Evolutionary conservation across 2,329 filamentous ascomycete genomes (phyloP).

Genomic region (Tothia fuscella): DNA sequence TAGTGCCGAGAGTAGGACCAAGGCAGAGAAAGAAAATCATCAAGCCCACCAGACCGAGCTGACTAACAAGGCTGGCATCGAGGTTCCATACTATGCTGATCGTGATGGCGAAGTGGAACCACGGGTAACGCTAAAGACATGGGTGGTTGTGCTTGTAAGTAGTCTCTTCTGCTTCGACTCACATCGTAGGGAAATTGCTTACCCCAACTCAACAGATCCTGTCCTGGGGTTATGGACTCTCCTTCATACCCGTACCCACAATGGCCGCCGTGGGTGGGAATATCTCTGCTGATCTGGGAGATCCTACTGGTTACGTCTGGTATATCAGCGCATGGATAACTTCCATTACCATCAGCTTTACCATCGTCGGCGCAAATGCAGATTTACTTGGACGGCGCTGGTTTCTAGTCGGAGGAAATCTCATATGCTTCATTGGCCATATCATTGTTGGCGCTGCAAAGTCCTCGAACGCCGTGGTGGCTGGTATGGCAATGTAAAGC

Average conservation of each 20-base stretch:
- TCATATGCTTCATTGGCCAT: constrained; percentile 11
- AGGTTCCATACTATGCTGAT: too few relatives aligned
- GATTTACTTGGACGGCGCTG: constrained; percentile 13
- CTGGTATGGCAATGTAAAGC: constrained; percentile 6
- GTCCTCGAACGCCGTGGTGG: constrained; percentile 11
- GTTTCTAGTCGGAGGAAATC: constrained; percentile 13
- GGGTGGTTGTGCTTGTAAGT: constrained; percentile 15
- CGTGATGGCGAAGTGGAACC: background rate
- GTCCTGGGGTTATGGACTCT: constrained; percentile 23
- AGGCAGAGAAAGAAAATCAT: too few relatives aligned
- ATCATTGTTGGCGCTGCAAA: constrained; percentile 11
- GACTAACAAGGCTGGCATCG: too few relatives aligned
- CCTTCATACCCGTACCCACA: constrained; percentile 23
- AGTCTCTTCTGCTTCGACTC: background rate
- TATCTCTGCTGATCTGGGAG: constrained; percentile 19
- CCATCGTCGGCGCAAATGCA: constrained; percentile 9
- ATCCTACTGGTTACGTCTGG: constrained; percentile 20
- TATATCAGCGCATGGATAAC: constrained; percentile 16
- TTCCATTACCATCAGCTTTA: constrained; percentile 4
- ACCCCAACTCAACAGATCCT: constrained; percentile 15
- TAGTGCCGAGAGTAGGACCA: too few relatives aligned
- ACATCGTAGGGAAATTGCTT: background rate
- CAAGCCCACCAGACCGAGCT: too few relatives aligned
- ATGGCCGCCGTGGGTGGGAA: constrained; percentile 18
- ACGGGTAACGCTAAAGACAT: constrained; percentile 15